These are phyloP conservation scores for Astrephomene gubernaculifera DNA, from an alignment of 139 green algal genomes.

Conservation along the genomic window DNA sequence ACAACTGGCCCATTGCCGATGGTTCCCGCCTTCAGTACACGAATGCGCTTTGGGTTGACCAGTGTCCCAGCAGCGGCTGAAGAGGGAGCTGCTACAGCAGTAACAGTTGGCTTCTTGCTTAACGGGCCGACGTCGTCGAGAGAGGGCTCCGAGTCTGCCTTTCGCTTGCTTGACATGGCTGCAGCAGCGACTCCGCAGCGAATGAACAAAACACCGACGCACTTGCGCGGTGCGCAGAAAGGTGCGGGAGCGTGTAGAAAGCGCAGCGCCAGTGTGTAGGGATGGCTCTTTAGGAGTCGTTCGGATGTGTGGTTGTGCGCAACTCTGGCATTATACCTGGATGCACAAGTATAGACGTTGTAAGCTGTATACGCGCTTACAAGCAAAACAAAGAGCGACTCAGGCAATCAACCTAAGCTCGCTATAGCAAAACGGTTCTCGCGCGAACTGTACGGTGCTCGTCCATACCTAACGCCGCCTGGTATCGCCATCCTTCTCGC, in stretches of 20 bases:
- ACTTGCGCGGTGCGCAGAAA: not conserved
- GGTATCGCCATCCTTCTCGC: too few species aligned
- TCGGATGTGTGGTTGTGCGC: slow-evolving; percentile 6
- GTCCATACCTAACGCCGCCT: not conserved
- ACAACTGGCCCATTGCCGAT: slow-evolving; percentile 72
- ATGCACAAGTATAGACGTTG: too few species aligned
- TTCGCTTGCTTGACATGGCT: slow-evolving; percentile 48
- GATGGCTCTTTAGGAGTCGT: not conserved
- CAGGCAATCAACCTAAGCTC: not conserved
- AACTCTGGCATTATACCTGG: too few species aligned
- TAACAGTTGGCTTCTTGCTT: not conserved
- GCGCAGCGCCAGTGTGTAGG: slow-evolving; percentile 11
- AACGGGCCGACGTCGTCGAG: not conserved
- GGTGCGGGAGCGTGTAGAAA: not conserved
- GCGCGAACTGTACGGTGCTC: not conserved
- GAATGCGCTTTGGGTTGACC: slow-evolving; percentile 75
- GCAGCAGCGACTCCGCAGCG: not conserved
- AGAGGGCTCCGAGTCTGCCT: slow-evolving; percentile 19
- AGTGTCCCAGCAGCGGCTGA: not conserved
- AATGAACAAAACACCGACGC: not conserved
- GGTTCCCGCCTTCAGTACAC: slow-evolving; percentile 64
- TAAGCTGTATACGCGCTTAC: too few species aligned
- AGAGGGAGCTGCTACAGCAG: not conserved
- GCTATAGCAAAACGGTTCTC: not conserved
- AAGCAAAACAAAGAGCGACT: too few species aligned